Evolutionary conservation across 164 flowering plant species (phyloP), one percentile per base, ranked within the genome.

Genomic region (Kingdonia uniflora): DNA sequence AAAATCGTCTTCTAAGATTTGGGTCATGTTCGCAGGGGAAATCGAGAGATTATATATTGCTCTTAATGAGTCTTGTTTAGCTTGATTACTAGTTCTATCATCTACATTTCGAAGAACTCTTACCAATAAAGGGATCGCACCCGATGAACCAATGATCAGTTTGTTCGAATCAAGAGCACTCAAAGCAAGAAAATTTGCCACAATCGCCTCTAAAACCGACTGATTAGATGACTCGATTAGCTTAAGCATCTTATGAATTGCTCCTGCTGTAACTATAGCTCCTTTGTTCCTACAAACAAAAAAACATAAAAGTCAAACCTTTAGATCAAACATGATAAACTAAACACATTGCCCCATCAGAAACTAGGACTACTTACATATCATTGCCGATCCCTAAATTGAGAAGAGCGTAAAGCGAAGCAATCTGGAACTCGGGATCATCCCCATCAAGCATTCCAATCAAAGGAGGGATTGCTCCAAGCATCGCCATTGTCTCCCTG

Each of bases 261-360:
- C 89, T 20, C 99, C 99, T 5, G 95, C 94, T 68, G 84, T 81
- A 2, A 88, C 95, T 67, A 92, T 86, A 57, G 99, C 99, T 6
- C 87, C 94, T 71, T 88, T 92, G 69, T 92, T 92, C 75, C 99
- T 92, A 76, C 52, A 60, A 59, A 57, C 64, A 21, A 37, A 42
- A 15, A 5, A 44, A 2, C 2, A 44, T n/a, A 29, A 29, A 29
- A 3, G 35, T 3, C 35, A 3, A 29, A 29, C 8, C 35, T 29
- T 29, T 29, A 29, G 35, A 29, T 8, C 45, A 26, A 12, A 48
- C 25, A 6, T 52, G n/a, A 44, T 11, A 45, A 22, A 46, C 40
- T 0, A 44, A 0, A 20, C 19, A 20, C 19, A 17, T 22, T 19
- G 35, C 6, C 4, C 8, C 35, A 29, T 8, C 35, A 29, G 4